Percentiles rank a stretch among this genome's conserved stretches.
phyloP scores from a whole-genome alignment of 176 grass and related monocot genomes.

The Paspalum notatum region DNA sequence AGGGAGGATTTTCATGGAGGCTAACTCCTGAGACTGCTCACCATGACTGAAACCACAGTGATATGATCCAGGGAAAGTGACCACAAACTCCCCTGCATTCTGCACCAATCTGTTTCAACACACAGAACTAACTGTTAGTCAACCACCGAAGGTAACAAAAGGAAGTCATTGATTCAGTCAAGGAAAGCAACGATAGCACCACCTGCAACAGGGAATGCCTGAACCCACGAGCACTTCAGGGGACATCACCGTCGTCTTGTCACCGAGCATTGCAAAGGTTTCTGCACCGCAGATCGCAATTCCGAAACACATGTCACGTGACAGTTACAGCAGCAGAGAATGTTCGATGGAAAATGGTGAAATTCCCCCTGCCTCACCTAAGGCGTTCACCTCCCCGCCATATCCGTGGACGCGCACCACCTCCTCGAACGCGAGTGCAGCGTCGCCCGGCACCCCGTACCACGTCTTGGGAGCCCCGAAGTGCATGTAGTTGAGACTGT shows the following conservation, averaged over 20 bases:
- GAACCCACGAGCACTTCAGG: constrained; percentile 78
- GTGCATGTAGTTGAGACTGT: constrained; percentile 93
- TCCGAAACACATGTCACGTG: background rate
- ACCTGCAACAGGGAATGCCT: constrained; percentile 97
- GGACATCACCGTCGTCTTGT: constrained; percentile 93
- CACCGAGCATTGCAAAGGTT: constrained; percentile 75
- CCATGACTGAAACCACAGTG: constrained; percentile 88
- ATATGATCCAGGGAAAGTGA: constrained; percentile 96
- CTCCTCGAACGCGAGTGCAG: constrained; percentile 74
- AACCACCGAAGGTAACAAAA: constrained; percentile 30
- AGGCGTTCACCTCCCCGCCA: constrained; percentile 70
- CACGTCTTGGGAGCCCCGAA: constrained; percentile 78
- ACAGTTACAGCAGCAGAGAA: background rate
- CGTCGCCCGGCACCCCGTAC: constrained; percentile 92
- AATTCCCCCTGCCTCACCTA: constrained; percentile 49
- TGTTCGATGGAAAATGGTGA: background rate
- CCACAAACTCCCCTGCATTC: constrained; percentile 96
- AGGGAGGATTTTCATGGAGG: constrained; percentile 5
- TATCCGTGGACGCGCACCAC: constrained; percentile 83
- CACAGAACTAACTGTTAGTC: constrained; percentile 20
- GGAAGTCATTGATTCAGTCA: background rate
- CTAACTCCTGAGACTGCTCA: constrained; percentile 37
- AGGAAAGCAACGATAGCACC: constrained; percentile 4
- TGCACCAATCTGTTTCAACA: constrained; percentile 78
- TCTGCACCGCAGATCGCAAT: constrained; percentile 48